phyloP scores from a whole-genome alignment of 371 early-diverging fungal species.

The Mortierella sp. region DNA sequence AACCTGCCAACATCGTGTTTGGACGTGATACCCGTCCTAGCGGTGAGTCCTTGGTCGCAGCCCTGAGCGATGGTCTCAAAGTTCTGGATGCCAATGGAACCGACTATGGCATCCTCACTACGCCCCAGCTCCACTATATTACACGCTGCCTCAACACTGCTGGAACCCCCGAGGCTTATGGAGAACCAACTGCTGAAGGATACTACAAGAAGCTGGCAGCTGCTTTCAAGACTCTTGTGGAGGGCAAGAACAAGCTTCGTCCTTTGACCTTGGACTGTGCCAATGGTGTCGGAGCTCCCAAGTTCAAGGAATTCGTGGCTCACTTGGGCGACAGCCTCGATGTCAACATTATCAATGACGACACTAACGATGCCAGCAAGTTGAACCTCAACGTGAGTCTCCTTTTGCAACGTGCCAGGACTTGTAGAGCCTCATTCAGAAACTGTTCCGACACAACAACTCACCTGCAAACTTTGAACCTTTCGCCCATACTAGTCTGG shows the following conservation, averaged over 20 bases:
- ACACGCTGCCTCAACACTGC: conserved; percentile 90
- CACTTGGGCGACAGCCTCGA: conserved; percentile 73
- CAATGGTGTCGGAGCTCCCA: conserved; percentile 98
- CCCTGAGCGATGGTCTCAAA: conserved; percentile 84
- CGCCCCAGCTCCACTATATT: conserved; percentile 98
- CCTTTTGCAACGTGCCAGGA: background rate
- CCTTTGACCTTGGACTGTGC: conserved; percentile 90
- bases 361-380: conserved; percentile 71
- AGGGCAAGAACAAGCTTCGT: conserved; percentile 74
- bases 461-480: too few relatives aligned
- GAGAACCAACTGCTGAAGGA: conserved; percentile 91
- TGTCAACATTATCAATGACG: conserved; percentile 78
- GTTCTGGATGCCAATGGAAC: conserved; percentile 74
- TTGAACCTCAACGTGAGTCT: conserved; percentile 84
- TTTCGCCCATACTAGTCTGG: conserved; percentile 76
- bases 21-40: conserved; percentile 96
- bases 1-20: conserved; percentile 78
- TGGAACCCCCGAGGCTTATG: conserved; percentile 84
- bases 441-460: too few relatives aligned
- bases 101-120: conserved; percentile 94
- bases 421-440: too few relatives aligned
- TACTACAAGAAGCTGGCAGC: conserved; percentile 89
- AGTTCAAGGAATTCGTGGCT: conserved; percentile 79
- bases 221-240: conserved; percentile 87
- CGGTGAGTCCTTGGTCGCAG: conserved; percentile 82